Evolutionary conservation across 2,329 filamentous ascomycete genomes (phyloP).

Genomic region (Colletotrichum sp.): DNA sequence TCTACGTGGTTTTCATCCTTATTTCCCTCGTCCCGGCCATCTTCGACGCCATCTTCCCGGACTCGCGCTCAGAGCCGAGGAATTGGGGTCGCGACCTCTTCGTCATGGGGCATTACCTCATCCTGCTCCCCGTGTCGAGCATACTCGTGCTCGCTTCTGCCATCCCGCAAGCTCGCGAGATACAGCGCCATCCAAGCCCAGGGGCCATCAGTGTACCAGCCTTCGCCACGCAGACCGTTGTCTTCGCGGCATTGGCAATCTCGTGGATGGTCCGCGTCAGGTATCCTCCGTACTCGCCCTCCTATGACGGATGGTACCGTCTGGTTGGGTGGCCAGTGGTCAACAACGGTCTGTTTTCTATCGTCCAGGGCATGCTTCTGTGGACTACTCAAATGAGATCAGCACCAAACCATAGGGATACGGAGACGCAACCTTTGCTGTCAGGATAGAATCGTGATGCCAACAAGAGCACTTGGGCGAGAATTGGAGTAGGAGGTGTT

Average conservation of each 20-base stretch:
- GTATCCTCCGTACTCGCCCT: neutral
- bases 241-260: neutral
- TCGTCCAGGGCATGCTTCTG: neutral
- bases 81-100: neutral
- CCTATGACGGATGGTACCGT: conserved; percentile 1
- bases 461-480: neutral
- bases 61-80: neutral
- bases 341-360: neutral
- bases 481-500: neutral
- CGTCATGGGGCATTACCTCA: neutral
- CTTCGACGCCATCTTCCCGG: neutral
- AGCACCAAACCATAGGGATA: fast-evolving
- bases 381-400: neutral
- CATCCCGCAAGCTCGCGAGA: neutral
- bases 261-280: neutral
- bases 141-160: neutral
- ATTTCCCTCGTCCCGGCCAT: neutral
- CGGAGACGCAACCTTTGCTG: neutral
- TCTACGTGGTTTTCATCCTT: neutral
- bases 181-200: neutral
- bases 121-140: neutral
- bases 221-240: neutral
- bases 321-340: conserved; percentile 6
- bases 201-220: neutral
- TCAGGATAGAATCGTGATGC: neutral